Conservation (phyloP, 2,329 filamentous ascomycete genomes). For the Paraphoma sp. region DNA sequence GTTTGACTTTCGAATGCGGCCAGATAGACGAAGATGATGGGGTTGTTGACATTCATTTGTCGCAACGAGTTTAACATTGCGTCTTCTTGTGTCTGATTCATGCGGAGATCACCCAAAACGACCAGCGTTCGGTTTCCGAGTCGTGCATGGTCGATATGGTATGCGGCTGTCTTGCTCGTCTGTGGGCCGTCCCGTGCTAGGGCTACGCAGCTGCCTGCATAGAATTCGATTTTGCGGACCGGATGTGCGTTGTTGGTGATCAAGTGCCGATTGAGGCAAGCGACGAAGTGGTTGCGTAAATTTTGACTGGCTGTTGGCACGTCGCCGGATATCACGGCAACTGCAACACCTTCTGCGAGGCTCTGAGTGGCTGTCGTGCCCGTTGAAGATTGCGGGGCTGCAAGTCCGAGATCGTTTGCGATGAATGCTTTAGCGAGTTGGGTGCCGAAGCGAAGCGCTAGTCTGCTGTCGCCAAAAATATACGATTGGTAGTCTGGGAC, state of each 20-base stretch:
- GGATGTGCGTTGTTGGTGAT: slow-evolving; percentile 21
- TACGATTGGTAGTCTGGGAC: slow-evolving; percentile 31
- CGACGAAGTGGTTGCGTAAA: slow-evolving; percentile 29
- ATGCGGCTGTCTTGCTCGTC: slow-evolving; percentile 6
- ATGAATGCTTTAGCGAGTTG: slow-evolving; percentile 35
- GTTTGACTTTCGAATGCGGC: slow-evolving; percentile 13
- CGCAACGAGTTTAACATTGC: slow-evolving; percentile 16
- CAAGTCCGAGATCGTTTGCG: slow-evolving; percentile 11
- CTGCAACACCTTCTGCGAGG: slow-evolving; percentile 19
- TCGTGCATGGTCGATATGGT: slow-evolving; percentile 23
- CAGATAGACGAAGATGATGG: slow-evolving; percentile 25
- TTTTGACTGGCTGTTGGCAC: slow-evolving; percentile 29
- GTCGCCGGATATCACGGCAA: slow-evolving; percentile 32
- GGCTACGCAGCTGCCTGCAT: slow-evolving; percentile 3
- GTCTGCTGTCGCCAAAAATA: slow-evolving; percentile 32
- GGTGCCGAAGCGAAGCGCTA: slow-evolving; percentile 32
- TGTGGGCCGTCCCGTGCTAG: slow-evolving; percentile 14
- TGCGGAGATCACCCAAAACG: slow-evolving; percentile 24
- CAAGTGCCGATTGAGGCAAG: slow-evolving; percentile 30
- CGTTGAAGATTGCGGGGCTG: slow-evolving; percentile 6
- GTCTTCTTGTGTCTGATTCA: slow-evolving; percentile 19
- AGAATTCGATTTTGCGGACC: slow-evolving; percentile 27
- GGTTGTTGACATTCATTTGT: slow-evolving; percentile 12
- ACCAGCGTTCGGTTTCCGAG: slow-evolving; percentile 18
- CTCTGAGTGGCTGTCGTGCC: slow-evolving; percentile 19